Base-by-base conservation (phyloP, 345 rosid genomes). In the Arabidopsis suecica region DNA sequence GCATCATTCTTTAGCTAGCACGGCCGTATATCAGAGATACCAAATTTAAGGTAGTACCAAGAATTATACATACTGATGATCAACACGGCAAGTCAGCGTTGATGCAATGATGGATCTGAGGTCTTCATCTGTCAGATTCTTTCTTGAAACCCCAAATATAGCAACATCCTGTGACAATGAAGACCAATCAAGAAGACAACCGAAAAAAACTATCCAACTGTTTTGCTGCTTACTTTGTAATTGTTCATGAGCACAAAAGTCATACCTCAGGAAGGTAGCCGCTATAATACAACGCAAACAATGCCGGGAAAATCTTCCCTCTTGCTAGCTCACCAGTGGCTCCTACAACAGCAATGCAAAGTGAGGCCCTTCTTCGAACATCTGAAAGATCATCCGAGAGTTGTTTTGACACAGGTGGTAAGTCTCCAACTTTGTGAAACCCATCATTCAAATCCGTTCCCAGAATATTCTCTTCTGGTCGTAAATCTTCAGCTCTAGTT, bases 231-330 rank as follows among this genome's bases (percentile, higher is more conserved):
- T 5, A 22, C 7, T 9, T 61, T 61, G 18, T 16, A 16, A 16
- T 16, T 16, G 58, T 47, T 49, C 14, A 68, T n/a, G 30, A 60
- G 68, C 54, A 40, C 1, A n/a, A 10, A 51, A 60, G 20, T 48
- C 73, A 71, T 72, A 89, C 97, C 95, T 91, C 85, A 38, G 91
- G 90, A 78, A 89, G 86, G 84, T 88, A 88, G 44, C 95, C 95
- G 55, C 88, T 89, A 63, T 85, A 86, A 72, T 84, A 89, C 68
- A 91, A 80, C 23, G 97, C 95, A 82, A 89, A 91, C 48, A 91
- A 61, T 51, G 93, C 95, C 5, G 88, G 93, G 49, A 89, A 91
- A 70, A 86, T 82, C 79, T 88, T 88, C 42, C 77, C 69, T 73
- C 80, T 86, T 33, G 97, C 93, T 47, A 89, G 79, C 70, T 86